Conservation (phyloP, 768 basidiomycete species). For the Kondoa malvinella region DNA sequence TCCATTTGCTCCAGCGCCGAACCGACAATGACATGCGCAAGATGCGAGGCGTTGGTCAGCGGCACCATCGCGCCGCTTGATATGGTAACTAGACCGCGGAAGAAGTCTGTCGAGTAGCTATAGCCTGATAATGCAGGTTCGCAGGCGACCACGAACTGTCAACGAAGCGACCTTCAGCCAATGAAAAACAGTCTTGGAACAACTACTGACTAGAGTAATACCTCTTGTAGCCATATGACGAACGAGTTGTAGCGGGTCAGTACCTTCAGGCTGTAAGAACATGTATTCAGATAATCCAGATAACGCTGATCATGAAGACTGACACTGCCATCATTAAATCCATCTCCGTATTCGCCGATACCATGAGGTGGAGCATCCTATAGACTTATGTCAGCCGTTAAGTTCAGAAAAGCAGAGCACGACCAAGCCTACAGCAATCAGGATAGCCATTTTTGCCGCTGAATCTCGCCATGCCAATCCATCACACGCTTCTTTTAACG, state of each 20-base stretch:
- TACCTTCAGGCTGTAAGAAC: constrained; percentile 31
- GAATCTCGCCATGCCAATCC: constrained; percentile 69
- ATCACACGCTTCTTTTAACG: constrained; percentile 57
- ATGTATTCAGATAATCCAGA: neutral
- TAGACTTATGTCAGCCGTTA: constrained; percentile 38
- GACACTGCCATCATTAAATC: constrained; percentile 40
- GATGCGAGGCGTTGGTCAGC: constrained; percentile 79
- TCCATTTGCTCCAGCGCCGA: constrained; percentile 94
- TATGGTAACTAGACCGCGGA: constrained; percentile 75
- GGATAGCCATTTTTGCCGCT: constrained; percentile 87
- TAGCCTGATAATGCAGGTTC: constrained; percentile 90
- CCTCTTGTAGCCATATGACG: constrained; percentile 78
- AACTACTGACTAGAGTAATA: constrained; percentile 61
- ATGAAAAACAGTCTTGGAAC: neutral
- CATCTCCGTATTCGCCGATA: constrained; percentile 49
- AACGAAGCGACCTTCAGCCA: neutral
- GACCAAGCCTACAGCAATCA: constrained; percentile 28
- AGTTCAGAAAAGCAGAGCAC: neutral
- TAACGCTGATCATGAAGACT: neutral
- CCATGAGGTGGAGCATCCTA: constrained; percentile 96
- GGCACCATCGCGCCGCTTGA: constrained; percentile 89
- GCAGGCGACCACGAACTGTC: constrained; percentile 99
- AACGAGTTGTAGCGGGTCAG: constrained; percentile 73
- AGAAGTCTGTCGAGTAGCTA: constrained; percentile 79
- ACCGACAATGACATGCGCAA: constrained; percentile 89